Evolutionary conservation across 2,329 filamentous ascomycete species (phyloP).

Genomic region (Penicillium polonicum): DNA sequence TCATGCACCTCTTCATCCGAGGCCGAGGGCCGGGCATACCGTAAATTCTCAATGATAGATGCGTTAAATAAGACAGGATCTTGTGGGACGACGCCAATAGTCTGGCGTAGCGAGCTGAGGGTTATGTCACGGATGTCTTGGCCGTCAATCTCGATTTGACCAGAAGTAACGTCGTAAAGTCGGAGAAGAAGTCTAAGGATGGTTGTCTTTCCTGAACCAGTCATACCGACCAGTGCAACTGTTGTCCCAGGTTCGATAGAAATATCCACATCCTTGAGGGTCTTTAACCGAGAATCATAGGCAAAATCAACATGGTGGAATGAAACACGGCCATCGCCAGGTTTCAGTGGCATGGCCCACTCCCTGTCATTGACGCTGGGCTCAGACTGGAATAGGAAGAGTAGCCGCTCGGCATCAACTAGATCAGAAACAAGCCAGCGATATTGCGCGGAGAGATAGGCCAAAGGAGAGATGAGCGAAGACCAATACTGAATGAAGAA

Average conservation of each 20-base stretch:
- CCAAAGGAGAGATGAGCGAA: conserved; percentile 47
- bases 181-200: conserved; percentile 55
- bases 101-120: conserved; percentile 55
- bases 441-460: conserved; percentile 51
- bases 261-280: conserved; percentile 48
- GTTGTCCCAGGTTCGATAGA: conserved; percentile 49
- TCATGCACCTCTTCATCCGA: conserved; percentile 28
- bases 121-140: conserved; percentile 59
- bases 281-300: conserved; percentile 51
- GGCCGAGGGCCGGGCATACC: conserved; percentile 53
- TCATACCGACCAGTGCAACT: conserved; percentile 57
- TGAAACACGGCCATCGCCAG: conserved; percentile 45
- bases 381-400: conserved; percentile 51
- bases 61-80: conserved; percentile 64
- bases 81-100: conserved; percentile 63
- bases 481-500: conserved; percentile 65
- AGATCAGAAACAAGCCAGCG: conserved; percentile 52
- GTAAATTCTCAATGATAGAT: conserved; percentile 62
- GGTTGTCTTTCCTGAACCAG: conserved; percentile 56
- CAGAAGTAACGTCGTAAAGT: conserved; percentile 52
- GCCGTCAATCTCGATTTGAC: conserved; percentile 53
- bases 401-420: conserved; percentile 60
- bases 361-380: conserved; percentile 44
- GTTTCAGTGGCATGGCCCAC: conserved; percentile 34
- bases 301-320: conserved; percentile 53